Percentiles rank a stretch among this genome's conserved stretches.
Evolutionary conservation across 108 stramenopile species (phyloP).

Genomic region (Mayamaea pseudoterrestris): DNA sequence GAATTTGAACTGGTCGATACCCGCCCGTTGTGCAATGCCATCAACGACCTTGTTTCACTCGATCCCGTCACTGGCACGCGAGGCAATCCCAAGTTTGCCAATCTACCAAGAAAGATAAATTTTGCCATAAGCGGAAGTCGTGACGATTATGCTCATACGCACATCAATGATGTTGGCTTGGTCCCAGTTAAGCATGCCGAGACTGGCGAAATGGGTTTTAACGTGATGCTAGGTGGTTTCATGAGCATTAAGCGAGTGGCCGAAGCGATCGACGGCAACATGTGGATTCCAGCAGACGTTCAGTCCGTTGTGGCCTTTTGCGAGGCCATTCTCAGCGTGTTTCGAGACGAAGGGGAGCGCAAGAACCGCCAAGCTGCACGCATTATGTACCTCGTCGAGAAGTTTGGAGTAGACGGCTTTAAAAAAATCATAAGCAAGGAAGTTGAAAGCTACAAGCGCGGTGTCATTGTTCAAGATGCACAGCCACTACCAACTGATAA

Average conservation of each 20-base stretch:
- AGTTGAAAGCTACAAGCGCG: slow-evolving; percentile 55
- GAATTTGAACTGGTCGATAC: slow-evolving; percentile 86
- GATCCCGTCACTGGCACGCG: slow-evolving; percentile 61
- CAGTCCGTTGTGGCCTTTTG: slow-evolving; percentile 66
- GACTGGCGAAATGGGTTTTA: slow-evolving; percentile 88
- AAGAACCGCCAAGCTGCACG: slow-evolving; percentile 83
- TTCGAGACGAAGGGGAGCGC: slow-evolving; percentile 83
- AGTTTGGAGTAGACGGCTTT: slow-evolving; percentile 79
- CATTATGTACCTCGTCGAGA: slow-evolving; percentile 88
- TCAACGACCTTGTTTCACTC: slow-evolving; percentile 76
- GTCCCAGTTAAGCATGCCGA: slow-evolving; percentile 45
- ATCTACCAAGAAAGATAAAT: slow-evolving; percentile 91
- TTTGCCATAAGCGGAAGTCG: slow-evolving; percentile 84
- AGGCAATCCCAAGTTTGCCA: slow-evolving; percentile 80
- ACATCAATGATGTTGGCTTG: slow-evolving; percentile 92
- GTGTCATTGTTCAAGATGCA: slow-evolving; percentile 38
- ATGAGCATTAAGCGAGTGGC: slow-evolving; percentile 88
- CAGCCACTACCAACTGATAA: slow-evolving; percentile 33
- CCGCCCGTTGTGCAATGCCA: slow-evolving; percentile 59
- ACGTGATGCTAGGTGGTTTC: slow-evolving; percentile 90
- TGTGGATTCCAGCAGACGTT: slow-evolving; percentile 83
- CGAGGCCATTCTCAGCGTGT: slow-evolving; percentile 74
- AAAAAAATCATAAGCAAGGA: slow-evolving; percentile 56
- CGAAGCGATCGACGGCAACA: slow-evolving; percentile 52
- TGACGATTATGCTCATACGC: slow-evolving; percentile 89